These are phyloP conservation scores for Pythium aphanidermatum DNA, from an alignment of 352 stramenopile species.

Conservation along the genomic window DNA sequence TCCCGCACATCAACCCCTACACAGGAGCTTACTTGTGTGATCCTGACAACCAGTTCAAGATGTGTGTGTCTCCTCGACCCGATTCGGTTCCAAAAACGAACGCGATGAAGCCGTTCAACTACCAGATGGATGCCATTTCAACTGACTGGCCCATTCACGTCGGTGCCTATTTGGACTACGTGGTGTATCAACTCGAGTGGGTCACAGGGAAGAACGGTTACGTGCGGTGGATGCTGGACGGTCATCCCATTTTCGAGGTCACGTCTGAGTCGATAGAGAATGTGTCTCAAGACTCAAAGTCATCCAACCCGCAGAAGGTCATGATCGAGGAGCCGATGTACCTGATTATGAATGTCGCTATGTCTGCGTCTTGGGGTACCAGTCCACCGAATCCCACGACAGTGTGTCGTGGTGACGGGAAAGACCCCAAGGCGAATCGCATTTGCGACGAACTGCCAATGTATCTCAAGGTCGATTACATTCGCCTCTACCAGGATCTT, in stretches of 20 bases:
- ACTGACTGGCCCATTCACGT: conserved; percentile 53
- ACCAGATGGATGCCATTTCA: conserved; percentile 89
- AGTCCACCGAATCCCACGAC: conserved; percentile 33
- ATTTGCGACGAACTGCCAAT: conserved; percentile 12
- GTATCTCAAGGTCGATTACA: conserved; percentile 59
- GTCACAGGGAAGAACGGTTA: conserved; percentile 43
- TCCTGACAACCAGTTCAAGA: conserved; percentile 13
- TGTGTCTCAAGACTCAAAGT: conserved; percentile 28
- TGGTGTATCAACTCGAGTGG: conserved; percentile 60
- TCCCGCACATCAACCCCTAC: conserved; percentile 18
- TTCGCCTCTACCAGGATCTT: conserved; percentile 63
- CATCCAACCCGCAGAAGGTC: conserved; percentile 67
- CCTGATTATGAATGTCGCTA: conserved; percentile 88
- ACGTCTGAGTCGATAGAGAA: conserved; percentile 37
- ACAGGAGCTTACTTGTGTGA: conserved; percentile 18
- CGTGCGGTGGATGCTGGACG: conserved; percentile 68
- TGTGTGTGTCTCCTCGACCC: conserved; percentile 34
- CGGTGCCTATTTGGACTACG: conserved; percentile 36
- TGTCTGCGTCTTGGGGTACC: conserved; percentile 75
- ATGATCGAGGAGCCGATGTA: conserved; percentile 91
- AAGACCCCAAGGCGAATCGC: conserved; percentile 22
- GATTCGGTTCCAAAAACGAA: conserved; percentile 26
- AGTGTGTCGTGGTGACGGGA: conserved; percentile 29
- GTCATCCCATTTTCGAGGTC: conserved; percentile 84
- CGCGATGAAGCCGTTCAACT: conserved; percentile 40